phyloP scores from a whole-genome alignment of 257 asterid species.

The Echites panduratus region DNA sequence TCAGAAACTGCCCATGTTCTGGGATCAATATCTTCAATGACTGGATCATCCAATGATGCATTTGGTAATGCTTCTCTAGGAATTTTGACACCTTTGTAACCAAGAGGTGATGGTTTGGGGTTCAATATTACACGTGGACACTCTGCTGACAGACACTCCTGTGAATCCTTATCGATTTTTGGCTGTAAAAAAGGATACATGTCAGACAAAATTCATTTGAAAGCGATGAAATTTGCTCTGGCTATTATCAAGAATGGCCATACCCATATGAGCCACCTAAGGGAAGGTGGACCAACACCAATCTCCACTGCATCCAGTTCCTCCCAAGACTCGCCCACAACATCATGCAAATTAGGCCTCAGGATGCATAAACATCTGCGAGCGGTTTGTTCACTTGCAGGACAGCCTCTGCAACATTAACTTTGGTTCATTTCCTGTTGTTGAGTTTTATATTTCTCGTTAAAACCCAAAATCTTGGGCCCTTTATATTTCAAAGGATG shows the following conservation, averaged over 20 bases:
- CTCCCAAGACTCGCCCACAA: slow-evolving; percentile 93
- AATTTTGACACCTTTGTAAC: slow-evolving; percentile 53
- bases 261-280: slow-evolving; percentile 99
- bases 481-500: slow-evolving; percentile 7
- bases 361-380: slow-evolving; percentile 58
- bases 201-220: background rate
- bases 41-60: slow-evolving; percentile 49
- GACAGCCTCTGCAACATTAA: slow-evolving; percentile 92
- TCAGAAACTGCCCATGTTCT: slow-evolving; percentile 70
- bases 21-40: slow-evolving; percentile 65
- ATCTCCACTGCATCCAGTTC: slow-evolving; percentile 68
- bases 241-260: background rate
- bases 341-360: slow-evolving; percentile 54
- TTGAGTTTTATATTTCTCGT: slow-evolving; percentile 38
- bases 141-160: slow-evolving; percentile 52
- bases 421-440: slow-evolving; percentile 54
- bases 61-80: slow-evolving; percentile 66
- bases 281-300: slow-evolving; percentile 54
- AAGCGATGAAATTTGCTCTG: background rate
- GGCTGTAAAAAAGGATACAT: slow-evolving; percentile 43
- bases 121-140: slow-evolving; percentile 80
- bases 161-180: slow-evolving; percentile 60
- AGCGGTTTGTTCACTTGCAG: slow-evolving; percentile 59
- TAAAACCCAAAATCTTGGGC: slow-evolving; percentile 37
- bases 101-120: slow-evolving; percentile 65